Evolutionary conservation across 345 rosid genomes (phyloP).

Genomic region (Raphanus sativus): DNA sequence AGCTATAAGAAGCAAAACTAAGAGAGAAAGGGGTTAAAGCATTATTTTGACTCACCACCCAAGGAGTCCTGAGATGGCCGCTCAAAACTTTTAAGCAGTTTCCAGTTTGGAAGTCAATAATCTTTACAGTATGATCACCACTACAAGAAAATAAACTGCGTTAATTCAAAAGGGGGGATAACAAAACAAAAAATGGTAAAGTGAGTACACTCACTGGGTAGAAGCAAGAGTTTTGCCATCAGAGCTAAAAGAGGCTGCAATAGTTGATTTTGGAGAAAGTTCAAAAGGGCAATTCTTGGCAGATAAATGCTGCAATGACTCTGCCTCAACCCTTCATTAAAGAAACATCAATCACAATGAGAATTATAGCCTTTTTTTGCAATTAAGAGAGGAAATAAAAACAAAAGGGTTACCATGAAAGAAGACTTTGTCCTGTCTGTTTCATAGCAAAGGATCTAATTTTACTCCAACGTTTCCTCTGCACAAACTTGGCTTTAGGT

Average conservation of each 20-base stretch:
- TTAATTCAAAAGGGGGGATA: neutral
- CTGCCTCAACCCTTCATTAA: constrained; percentile 74
- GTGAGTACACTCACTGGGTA: constrained; percentile 63
- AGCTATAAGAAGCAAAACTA: constrained; percentile 8
- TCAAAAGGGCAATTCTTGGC: constrained; percentile 78
- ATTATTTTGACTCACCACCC: constrained; percentile 65
- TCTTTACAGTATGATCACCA: constrained; percentile 81
- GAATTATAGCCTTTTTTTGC: neutral
- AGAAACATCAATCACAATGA: neutral
- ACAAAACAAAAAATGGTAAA: neutral
- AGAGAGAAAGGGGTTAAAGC: neutral
- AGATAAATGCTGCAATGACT: constrained; percentile 71
- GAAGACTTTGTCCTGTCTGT: constrained; percentile 56
- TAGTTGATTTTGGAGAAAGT: constrained; percentile 95
- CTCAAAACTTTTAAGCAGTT: constrained; percentile 83
- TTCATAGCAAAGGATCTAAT: constrained; percentile 21
- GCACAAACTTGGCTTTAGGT: constrained; percentile 55
- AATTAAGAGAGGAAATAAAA: neutral
- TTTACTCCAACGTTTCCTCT: constrained; percentile 60
- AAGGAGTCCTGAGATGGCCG: constrained; percentile 95
- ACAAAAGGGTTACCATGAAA: constrained; percentile 58
- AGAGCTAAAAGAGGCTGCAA: constrained; percentile 95
- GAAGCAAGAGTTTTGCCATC: constrained; percentile 90
- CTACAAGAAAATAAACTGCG: neutral
- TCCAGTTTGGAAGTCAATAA: constrained; percentile 85